phyloP scores from a whole-genome alignment of 495 filamentous ascomycete genomes.

The Aspergillus sclerotiicarbonarius region DNA sequence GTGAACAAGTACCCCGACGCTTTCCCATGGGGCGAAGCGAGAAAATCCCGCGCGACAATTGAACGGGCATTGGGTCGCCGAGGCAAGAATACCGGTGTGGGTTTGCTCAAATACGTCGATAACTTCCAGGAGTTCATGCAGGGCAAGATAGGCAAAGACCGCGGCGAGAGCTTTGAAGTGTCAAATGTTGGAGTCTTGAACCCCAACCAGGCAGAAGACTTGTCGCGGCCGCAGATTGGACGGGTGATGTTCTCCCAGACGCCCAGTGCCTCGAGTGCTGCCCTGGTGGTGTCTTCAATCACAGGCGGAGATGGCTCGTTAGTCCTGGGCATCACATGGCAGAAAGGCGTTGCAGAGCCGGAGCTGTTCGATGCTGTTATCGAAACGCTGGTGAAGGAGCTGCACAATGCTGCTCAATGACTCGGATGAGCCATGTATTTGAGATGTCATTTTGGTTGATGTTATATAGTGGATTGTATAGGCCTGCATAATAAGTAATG shows the following conservation, averaged over 20 bases:
- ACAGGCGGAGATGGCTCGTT: slow-evolving; percentile 42
- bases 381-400: slow-evolving; percentile 19
- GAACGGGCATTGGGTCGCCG: slow-evolving; percentile 26
- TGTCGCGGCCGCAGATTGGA: slow-evolving; percentile 26
- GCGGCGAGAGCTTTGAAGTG: slow-evolving; percentile 38
- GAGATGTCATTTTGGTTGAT: not conserved
- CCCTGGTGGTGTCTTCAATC: slow-evolving; percentile 35
- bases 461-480: not conserved
- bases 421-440: slow-evolving; percentile 10
- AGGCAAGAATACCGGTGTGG: slow-evolving; percentile 33
- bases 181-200: slow-evolving; percentile 44
- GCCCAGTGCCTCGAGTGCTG: slow-evolving; percentile 39
- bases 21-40: slow-evolving; percentile 40
- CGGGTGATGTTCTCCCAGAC: slow-evolving; percentile 47
- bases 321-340: slow-evolving; percentile 38
- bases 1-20: slow-evolving; percentile 1
- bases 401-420: slow-evolving; percentile 15
- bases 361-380: slow-evolving; percentile 24
- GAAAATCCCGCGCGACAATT: slow-evolving; percentile 29
- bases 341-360: slow-evolving; percentile 35
- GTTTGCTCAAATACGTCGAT: slow-evolving; percentile 37
- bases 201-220: slow-evolving; percentile 19
- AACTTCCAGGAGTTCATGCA: slow-evolving; percentile 31
- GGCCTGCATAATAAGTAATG: not conserved
- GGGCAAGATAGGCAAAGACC: slow-evolving; percentile 31